Evolutionary conservation across 2,329 filamentous ascomycete species (phyloP).

Genomic region (Aspergillus ustus): DNA sequence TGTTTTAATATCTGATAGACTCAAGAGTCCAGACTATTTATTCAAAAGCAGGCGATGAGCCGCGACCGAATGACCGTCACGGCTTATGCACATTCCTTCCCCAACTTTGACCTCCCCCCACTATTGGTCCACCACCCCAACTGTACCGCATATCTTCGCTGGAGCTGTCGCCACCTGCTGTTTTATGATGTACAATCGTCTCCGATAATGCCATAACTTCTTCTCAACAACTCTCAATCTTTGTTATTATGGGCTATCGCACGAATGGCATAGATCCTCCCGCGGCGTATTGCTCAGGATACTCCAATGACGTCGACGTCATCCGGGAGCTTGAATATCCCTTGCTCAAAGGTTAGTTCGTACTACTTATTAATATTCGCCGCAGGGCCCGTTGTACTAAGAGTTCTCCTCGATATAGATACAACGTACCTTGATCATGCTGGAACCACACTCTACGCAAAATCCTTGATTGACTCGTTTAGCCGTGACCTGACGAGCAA

Average conservation of each 20-base stretch:
- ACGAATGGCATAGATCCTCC: background rate
- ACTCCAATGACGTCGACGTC: conserved; percentile 51
- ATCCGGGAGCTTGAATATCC: conserved; percentile 56
- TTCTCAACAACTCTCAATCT: background rate
- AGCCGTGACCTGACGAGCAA: conserved; percentile 76
- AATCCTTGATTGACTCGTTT: conserved; percentile 79
- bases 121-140: conserved; percentile 11
- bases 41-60: background rate
- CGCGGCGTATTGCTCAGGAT: conserved; percentile 33
- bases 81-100: conserved; percentile 1
- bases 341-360: conserved; percentile 41
- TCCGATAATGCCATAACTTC: conserved; percentile 1
- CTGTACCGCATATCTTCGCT: conserved; percentile 8
- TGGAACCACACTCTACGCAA: conserved; percentile 83
- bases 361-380: background rate
- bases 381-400: background rate
- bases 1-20: background rate
- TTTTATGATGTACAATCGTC: conserved; percentile 8
- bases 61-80: background rate
- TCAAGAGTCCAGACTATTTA: background rate
- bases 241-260: conserved; percentile 3
- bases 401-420: conserved; percentile 51
- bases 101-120: conserved; percentile 16
- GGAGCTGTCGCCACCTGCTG: conserved; percentile 11
- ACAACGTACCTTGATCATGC: conserved; percentile 90